Conservation (phyloP, 2,329 filamentous ascomycete species). For the Penicillium capsulatum region DNA sequence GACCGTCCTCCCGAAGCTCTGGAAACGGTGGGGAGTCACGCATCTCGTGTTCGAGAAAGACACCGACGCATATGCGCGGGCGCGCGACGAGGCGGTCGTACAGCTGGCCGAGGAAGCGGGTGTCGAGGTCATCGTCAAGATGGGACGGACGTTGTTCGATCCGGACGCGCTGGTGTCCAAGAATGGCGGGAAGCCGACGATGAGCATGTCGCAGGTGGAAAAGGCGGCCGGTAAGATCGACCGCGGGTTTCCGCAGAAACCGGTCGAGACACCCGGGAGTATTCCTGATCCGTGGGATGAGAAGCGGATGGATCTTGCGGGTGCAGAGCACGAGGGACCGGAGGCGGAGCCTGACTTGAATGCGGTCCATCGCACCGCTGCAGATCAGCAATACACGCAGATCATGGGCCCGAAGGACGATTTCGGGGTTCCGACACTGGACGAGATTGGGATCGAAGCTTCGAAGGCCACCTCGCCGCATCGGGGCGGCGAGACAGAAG, state of each 20-base stretch:
- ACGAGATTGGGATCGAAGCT: conserved; percentile 63
- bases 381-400: conserved; percentile 56
- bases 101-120: conserved; percentile 60
- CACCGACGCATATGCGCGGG: conserved; percentile 66
- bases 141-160: conserved; percentile 69
- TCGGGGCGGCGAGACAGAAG: conserved; percentile 65
- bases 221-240: conserved; percentile 57
- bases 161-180: conserved; percentile 63
- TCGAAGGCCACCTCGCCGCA: conserved; percentile 59
- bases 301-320: conserved; percentile 54
- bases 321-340: conserved; percentile 56
- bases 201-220: conserved; percentile 67
- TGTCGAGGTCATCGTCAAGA: conserved; percentile 61
- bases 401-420: conserved; percentile 65
- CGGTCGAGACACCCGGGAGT: conserved; percentile 55
- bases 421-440: conserved; percentile 66
- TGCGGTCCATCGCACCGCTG: conserved; percentile 48
- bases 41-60: conserved; percentile 77
- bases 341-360: conserved; percentile 58
- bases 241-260: conserved; percentile 55
- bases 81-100: conserved; percentile 58
- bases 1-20: conserved; percentile 66
- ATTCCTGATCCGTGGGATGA: conserved; percentile 55
- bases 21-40: conserved; percentile 68
- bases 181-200: conserved; percentile 66